Percentiles rank a stretch among this genome's conserved stretches.
phyloP scores from a whole-genome alignment of 208 protist genomes.

The Crithidia sp. region DNA sequence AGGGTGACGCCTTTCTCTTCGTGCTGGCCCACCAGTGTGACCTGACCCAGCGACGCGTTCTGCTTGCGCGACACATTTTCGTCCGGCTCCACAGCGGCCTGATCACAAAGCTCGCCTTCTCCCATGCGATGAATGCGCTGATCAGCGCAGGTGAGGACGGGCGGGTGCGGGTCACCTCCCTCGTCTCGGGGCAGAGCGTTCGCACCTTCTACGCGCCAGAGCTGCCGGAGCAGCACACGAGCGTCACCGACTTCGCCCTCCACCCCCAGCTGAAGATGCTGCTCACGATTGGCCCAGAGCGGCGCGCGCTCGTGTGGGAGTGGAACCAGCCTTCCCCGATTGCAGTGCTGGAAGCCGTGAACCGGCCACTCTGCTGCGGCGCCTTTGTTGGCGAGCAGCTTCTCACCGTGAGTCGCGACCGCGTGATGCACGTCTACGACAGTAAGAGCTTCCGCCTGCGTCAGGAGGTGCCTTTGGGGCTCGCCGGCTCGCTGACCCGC shows the following conservation, averaged over 20 bases:
- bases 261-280: slow-evolving; percentile 64
- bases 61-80: slow-evolving; percentile 38
- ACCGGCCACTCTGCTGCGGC: slow-evolving; percentile 67
- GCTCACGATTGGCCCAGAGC: slow-evolving; percentile 79
- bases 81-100: slow-evolving; percentile 39
- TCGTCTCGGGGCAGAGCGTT: slow-evolving; percentile 56
- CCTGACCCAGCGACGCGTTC: slow-evolving; percentile 41
- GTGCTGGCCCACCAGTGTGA: slow-evolving; percentile 45
- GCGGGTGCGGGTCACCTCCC: slow-evolving; percentile 64
- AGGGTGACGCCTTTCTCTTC: slow-evolving; percentile 72
- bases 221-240: slow-evolving; percentile 46
- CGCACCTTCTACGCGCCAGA: slow-evolving; percentile 42
- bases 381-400: slow-evolving; percentile 58
- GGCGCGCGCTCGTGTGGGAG: slow-evolving; percentile 83
- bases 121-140: slow-evolving; percentile 59
- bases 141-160: slow-evolving; percentile 76
- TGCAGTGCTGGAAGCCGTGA: slow-evolving; percentile 67
- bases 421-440: slow-evolving; percentile 73
- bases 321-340: slow-evolving; percentile 62
- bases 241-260: slow-evolving; percentile 71
- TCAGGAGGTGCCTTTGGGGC: slow-evolving; percentile 58
- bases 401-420: slow-evolving; percentile 66
- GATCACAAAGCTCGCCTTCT: slow-evolving; percentile 78
- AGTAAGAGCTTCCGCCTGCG: slow-evolving; percentile 59
- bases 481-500: slow-evolving; percentile 12